Evolutionary conservation across 179 eudicot species (phyloP).

Genomic region (Amaranthus tricolor): DNA sequence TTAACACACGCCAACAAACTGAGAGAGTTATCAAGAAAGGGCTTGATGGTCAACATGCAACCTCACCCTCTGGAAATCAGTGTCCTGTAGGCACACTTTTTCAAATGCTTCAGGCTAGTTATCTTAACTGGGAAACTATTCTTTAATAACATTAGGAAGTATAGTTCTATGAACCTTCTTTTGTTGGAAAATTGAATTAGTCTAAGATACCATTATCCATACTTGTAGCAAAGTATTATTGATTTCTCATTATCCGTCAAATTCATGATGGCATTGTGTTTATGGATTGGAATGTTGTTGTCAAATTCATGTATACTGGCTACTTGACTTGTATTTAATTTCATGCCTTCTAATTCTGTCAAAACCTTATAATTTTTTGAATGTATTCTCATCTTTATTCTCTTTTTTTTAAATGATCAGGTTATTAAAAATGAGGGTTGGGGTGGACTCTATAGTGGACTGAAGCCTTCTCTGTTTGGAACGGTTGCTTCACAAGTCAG

Average conservation of each 20-base stretch:
- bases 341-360: neutral
- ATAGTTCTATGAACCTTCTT: neutral
- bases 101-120: conserved; percentile 65
- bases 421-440: conserved; percentile 75
- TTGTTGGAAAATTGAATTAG: neutral
- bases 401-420: conserved; percentile 29
- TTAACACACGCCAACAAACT: conserved; percentile 90
- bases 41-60: conserved; percentile 19
- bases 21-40: conserved; percentile 72
- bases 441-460: conserved; percentile 90
- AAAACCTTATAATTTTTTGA: conserved; percentile 6
- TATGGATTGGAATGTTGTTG: too few species aligned
- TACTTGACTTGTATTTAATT: neutral
- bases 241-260: conserved; percentile 1
- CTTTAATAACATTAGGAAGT: neutral
- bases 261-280: neutral
- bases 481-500: conserved; percentile 85
- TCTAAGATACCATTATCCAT: too few species aligned
- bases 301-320: neutral
- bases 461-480: conserved; percentile 90
- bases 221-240: neutral
- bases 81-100: conserved; percentile 56
- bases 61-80: conserved; percentile 22
- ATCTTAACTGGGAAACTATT: neutral
- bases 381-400: neutral